Percentiles rank a stretch among this genome's conserved stretches.
phyloP scores from a whole-genome alignment of 306 rosid genomes.

The Rosa multiflora region DNA sequence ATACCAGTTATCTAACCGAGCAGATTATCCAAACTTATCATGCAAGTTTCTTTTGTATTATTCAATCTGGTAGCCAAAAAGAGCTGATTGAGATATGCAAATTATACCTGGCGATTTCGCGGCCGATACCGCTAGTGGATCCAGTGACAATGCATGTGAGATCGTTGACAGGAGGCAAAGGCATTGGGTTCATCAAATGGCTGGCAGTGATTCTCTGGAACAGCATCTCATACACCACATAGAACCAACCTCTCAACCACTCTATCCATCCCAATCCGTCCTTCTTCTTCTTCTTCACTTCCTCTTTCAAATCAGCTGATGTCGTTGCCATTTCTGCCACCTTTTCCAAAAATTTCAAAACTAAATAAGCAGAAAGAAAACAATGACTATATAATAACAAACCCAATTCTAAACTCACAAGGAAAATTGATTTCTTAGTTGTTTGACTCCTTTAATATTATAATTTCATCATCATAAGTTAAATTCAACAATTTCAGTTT shows the following conservation, averaged over 20 bases:
- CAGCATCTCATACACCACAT: conserved; percentile 55
- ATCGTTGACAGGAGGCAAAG: conserved; percentile 75
- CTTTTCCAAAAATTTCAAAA: not conserved
- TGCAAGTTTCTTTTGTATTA: not conserved
- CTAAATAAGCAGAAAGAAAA: not conserved
- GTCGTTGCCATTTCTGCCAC: not conserved
- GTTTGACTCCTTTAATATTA: not conserved
- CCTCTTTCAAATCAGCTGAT: not conserved
- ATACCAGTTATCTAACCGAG: not conserved
- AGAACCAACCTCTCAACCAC: conserved; percentile 6
- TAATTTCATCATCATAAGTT: not conserved
- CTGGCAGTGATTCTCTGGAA: conserved; percentile 88
- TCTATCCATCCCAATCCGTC: conserved; percentile 1
- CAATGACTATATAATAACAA: not conserved
- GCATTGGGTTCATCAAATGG: conserved; percentile 84
- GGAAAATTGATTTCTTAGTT: not conserved
- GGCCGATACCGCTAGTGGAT: conserved; percentile 96
- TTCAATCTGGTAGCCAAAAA: not conserved
- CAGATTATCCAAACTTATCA: not conserved
- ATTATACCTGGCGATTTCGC: conserved; percentile 80
- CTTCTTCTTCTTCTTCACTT: not conserved
- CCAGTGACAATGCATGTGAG: conserved; percentile 91
- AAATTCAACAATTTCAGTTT: not conserved
- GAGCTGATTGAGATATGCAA: not conserved
- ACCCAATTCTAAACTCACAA: not conserved